A percentile compares a stretch with the other conserved stretches of the same genome.
Evolutionary conservation across 2,329 filamentous ascomycete genomes (phyloP).

Genomic region (Parastagonospora nodorum): DNA sequence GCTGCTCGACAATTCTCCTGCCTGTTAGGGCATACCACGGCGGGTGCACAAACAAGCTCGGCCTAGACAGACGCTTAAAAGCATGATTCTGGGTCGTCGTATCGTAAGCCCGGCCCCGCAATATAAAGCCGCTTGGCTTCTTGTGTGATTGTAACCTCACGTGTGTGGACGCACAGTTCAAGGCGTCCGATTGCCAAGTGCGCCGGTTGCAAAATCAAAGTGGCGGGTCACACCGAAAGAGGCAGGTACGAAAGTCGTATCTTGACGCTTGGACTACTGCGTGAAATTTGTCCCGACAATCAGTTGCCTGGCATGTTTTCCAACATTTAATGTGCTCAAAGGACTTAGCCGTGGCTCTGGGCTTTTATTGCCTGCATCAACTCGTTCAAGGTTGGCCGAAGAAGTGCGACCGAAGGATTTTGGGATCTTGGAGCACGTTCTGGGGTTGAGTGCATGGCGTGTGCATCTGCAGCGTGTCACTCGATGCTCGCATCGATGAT

Average conservation of each 20-base stretch:
- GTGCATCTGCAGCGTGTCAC: no score
- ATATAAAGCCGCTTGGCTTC: slow-evolving; percentile 22
- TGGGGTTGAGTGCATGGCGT: no score
- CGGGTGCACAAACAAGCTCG: slow-evolving; percentile 30
- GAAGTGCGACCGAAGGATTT: no score
- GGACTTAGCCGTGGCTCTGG: no score
- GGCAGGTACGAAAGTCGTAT: slow-evolving; percentile 15
- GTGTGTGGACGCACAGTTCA: slow-evolving; percentile 10
- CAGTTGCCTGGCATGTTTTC: no score
- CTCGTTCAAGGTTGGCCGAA: no score
- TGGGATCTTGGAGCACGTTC: no score
- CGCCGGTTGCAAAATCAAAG: background rate
- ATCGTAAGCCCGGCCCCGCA: slow-evolving; percentile 20
- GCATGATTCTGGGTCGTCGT: slow-evolving; percentile 23
- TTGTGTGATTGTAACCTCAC: slow-evolving; percentile 7
- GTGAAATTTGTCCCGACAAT: no score
- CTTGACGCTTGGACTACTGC: background rate
- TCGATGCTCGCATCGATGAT: no score
- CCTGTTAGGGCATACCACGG: slow-evolving; percentile 21
- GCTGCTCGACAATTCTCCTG: slow-evolving; percentile 22
- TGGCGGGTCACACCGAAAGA: slow-evolving; percentile 15
- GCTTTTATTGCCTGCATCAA: no score
- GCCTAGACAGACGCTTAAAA: slow-evolving; percentile 24
- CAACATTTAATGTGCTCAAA: no score
- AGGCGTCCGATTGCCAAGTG: slow-evolving; percentile 7